Percentiles rank a stretch among this genome's conserved stretches.
These are phyloP conservation scores for Trichomonas tenax DNA, from an alignment of 208 protist genomes.

Conservation along the genomic window DNA sequence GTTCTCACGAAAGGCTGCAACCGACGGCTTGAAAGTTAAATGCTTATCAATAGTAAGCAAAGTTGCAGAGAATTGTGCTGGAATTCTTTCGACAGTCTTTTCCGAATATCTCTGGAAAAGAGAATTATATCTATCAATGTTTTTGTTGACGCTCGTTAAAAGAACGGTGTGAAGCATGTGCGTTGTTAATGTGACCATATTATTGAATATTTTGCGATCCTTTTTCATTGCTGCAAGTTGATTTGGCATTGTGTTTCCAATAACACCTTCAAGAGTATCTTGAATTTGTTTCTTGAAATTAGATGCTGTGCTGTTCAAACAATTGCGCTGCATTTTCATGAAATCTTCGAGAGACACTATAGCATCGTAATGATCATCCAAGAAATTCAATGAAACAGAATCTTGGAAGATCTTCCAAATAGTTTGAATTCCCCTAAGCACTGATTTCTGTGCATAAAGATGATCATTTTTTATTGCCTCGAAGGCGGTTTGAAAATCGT, in stretches of 20 bases:
- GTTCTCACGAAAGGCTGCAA: neutral
- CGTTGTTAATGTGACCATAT: neutral
- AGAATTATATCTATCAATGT: neutral
- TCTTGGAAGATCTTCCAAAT: slow-evolving; percentile 17
- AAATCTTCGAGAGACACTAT: neutral
- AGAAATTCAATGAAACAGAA: neutral
- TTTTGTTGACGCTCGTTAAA: neutral
- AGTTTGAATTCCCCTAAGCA: neutral
- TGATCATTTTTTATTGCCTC: neutral
- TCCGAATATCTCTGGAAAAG: neutral
- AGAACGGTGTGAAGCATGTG: neutral
- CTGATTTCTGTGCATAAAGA: neutral
- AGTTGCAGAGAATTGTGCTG: neutral
- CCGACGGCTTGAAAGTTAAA: neutral
- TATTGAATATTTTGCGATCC: neutral
- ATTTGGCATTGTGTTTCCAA: neutral
- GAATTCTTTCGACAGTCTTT: neutral
- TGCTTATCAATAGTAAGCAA: neutral
- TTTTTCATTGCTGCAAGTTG: neutral
- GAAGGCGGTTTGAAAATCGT: neutral
- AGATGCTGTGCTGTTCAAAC: neutral
- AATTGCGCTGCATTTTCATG: neutral
- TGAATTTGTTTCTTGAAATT: neutral
- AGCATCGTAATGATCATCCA: neutral
- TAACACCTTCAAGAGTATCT: neutral